Base-by-base conservation (phyloP, 2,329 filamentous ascomycete genomes). In the Balansia obtecta region DNA sequence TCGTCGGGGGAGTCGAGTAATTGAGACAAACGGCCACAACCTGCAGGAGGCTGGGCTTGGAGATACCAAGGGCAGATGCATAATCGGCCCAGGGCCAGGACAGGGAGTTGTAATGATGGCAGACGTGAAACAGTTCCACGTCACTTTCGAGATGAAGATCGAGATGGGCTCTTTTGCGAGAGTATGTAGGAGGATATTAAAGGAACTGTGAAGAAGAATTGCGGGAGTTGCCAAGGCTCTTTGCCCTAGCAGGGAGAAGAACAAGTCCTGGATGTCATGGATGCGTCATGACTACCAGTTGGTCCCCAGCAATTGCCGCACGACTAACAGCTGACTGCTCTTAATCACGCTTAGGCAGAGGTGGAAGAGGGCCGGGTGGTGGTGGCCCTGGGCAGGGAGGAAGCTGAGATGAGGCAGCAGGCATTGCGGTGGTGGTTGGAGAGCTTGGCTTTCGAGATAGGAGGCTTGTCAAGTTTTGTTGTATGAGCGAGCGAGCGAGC, bases 361-460 rank as follows among this genome's bases (percentile, higher is more conserved):
- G 76, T 65, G 80, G 80, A 49, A 83, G 76, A 67, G 80, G 80
- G 50, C 80, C 72, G 67, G 74, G 79, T 55, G 80, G 80, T 60
- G 80, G 80, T 53, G 80, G 80, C 59, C 80, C 80, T 50, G 80
- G 79, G 76, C 79, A 83, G 58, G 80, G 80, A 70, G 80, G 80
- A 57, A 83, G 77, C 62, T 79, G 80, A 55, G 80, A 79, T 63
- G 79, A 76, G 66, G 80, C 77, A 56, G 75, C 70, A 67, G 76
- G 74, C 74, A 79, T 77, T 53, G 55, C 65, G 60, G 54, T 65
- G 60, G 54, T 60, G 54, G 54, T 50, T 48, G 55, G 54, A 58
- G 48, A 51, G 18, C 12, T 40, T 13, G 9, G n/a, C 9, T 12
- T 6, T 54, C 54, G 16, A 37, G 38, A 46, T 30, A 9, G 7